Conservation (phyloP, 495 filamentous ascomycete genomes). For the Xylaria cubensis region DNA sequence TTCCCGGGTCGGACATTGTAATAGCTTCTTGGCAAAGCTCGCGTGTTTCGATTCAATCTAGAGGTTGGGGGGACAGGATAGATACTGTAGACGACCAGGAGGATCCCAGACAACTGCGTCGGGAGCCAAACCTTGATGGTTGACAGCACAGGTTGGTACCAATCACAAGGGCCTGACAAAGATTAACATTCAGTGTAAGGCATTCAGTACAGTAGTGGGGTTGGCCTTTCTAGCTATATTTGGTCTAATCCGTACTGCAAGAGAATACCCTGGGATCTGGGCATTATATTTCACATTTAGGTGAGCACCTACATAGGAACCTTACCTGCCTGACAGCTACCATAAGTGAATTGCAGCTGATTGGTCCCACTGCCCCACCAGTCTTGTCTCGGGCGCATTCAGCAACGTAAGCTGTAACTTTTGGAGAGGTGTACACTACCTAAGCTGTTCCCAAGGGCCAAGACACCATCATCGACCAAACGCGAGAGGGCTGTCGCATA, state of each 20-base stretch:
- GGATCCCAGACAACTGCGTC: background rate
- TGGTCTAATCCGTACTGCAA: background rate
- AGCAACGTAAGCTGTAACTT: conserved; percentile 46
- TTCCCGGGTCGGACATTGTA: conserved; percentile 17
- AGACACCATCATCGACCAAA: conserved; percentile 22
- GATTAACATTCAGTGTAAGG: background rate
- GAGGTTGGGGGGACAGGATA: background rate
- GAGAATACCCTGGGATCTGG: too few species aligned
- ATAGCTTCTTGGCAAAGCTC: background rate
- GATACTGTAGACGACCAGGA: background rate
- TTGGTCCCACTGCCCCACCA: background rate
- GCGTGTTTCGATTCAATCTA: conserved; percentile 11
- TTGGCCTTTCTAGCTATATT: background rate
- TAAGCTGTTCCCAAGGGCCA: conserved; percentile 28
- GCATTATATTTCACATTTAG: too few species aligned
- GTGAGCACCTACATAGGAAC: background rate
- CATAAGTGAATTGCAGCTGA: background rate
- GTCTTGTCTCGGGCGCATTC: conserved; percentile 27
- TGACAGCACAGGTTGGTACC: background rate
- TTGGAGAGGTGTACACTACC: conserved; percentile 39
- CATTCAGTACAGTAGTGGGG: background rate
- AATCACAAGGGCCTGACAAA: background rate
- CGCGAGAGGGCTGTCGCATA: conserved; percentile 13
- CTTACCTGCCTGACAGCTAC: background rate
- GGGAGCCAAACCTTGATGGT: conserved; percentile 4